Percentiles rank a stretch among this genome's conserved stretches.
These are phyloP conservation scores for Neofusicoccum sp. DNA, from an alignment of 2,329 filamentous ascomycete species.

Conservation along the genomic window DNA sequence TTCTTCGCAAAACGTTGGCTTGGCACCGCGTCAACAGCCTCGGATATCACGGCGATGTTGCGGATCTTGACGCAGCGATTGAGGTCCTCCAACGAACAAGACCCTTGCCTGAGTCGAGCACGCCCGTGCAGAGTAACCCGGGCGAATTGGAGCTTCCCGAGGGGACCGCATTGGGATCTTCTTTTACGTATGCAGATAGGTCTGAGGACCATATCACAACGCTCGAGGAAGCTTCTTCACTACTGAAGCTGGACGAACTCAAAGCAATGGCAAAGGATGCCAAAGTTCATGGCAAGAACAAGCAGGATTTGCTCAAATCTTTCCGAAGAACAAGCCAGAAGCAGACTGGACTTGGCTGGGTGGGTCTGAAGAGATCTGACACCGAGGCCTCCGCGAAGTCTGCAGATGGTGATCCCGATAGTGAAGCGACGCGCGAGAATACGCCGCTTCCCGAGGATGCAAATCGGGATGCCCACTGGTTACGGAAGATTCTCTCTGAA, in stretches of 20 bases:
- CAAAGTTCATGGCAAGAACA: conserved; percentile 86
- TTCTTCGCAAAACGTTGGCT: conserved; percentile 84
- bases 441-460: conserved; percentile 39
- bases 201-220: conserved; percentile 74
- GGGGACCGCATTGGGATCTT: conserved; percentile 53
- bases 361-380: conserved; percentile 66
- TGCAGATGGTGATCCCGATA: conserved; percentile 33
- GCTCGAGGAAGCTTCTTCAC: conserved; percentile 78
- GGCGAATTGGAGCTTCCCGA: conserved; percentile 53
- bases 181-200: conserved; percentile 78
- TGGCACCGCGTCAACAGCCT: conserved; percentile 85
- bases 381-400: conserved; percentile 59
- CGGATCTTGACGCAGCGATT: conserved; percentile 70
- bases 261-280: conserved; percentile 83
- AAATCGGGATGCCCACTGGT: conserved; percentile 74
- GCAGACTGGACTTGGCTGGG: conserved; percentile 74
- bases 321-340: conserved; percentile 72
- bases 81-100: conserved; percentile 62
- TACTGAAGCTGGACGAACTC: conserved; percentile 85
- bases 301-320: conserved; percentile 75
- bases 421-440: conserved; percentile 34
- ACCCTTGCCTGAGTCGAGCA: conserved; percentile 55
- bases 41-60: conserved; percentile 81
- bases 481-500: conserved; percentile 73
- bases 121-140: conserved; percentile 43